These are phyloP conservation scores for Botrytis porri DNA, from an alignment of 2,329 filamentous ascomycete genomes.

Conservation along the genomic window DNA sequence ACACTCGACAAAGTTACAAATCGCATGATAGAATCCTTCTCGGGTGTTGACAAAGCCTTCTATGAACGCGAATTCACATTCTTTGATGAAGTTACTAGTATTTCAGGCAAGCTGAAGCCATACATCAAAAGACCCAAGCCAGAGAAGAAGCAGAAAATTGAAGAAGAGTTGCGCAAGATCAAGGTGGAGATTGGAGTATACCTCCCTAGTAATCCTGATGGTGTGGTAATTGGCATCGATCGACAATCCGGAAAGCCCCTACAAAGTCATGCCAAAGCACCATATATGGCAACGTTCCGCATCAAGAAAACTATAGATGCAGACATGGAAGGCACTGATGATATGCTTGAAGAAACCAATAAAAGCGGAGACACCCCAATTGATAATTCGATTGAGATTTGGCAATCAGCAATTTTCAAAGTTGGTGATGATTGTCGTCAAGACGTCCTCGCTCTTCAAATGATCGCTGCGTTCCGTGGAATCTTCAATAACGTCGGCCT, in stretches of 20 bases:
- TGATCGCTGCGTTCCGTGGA: conserved; percentile 95
- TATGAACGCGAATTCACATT: conserved; percentile 97
- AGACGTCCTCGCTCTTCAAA: conserved; percentile 92
- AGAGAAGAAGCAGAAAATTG: conserved; percentile 98
- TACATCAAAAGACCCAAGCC: conserved; percentile 89
- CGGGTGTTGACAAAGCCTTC: conserved; percentile 73
- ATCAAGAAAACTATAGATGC: conserved; percentile 74
- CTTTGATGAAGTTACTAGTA: conserved; percentile 92
- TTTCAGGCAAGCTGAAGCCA: conserved; percentile 93
- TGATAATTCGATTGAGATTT: conserved; percentile 77
- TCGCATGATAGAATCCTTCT: conserved; percentile 80
- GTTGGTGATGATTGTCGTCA: conserved; percentile 98
- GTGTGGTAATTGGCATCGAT: conserved; percentile 95
- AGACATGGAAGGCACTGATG: conserved; percentile 51
- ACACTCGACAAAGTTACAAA: conserved; percentile 87
- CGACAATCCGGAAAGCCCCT: conserved; percentile 96
- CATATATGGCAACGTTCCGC: conserved; percentile 98
- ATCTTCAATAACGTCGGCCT: conserved; percentile 95
- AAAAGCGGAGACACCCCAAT: conserved; percentile 39
- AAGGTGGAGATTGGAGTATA: conserved; percentile 97
- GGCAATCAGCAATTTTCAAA: conserved; percentile 99
- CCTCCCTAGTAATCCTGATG: conserved; percentile 93
- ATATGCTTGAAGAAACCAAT: conserved; percentile 49
- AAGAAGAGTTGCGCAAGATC: conserved; percentile 96
- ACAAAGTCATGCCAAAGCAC: conserved; percentile 96